phyloP scores from a whole-genome alignment of 495 filamentous ascomycete genomes.

The Poronia punctata region DNA sequence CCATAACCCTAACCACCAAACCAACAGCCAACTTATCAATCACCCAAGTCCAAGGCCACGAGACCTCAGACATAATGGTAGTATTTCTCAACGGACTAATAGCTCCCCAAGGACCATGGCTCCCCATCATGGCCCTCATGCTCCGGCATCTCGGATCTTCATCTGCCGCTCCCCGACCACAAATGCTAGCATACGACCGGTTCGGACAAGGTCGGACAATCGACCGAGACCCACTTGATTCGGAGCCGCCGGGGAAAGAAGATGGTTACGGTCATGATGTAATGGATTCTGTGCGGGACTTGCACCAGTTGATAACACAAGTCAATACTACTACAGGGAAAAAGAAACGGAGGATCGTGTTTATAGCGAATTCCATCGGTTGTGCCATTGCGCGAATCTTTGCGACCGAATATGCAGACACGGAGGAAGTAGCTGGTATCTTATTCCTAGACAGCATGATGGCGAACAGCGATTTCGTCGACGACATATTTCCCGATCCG shows the following conservation, averaged over 20 bases:
- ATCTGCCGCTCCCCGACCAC: conserved; percentile 23
- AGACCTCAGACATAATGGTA: conserved; percentile 28
- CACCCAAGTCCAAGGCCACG: conserved; percentile 5
- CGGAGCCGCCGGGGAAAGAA: conserved; percentile 22
- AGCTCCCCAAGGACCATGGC: conserved; percentile 45
- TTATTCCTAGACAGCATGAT: conserved; percentile 58
- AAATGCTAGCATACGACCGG: conserved; percentile 57
- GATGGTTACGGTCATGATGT: conserved; percentile 48
- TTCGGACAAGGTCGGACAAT: conserved; percentile 54
- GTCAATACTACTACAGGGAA: conserved; percentile 14
- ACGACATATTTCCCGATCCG: conserved; percentile 53
- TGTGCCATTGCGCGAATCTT: conserved; percentile 53
- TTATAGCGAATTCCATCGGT: conserved; percentile 55
- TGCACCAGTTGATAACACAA: conserved; percentile 44
- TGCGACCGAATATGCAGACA: conserved; percentile 37
- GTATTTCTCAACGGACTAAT: conserved; percentile 59
- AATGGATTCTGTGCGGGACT: conserved; percentile 38
- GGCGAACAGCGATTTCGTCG: conserved; percentile 53
- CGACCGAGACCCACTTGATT: conserved; percentile 48
- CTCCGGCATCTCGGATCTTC: conserved; percentile 9
- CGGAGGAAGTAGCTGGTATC: conserved; percentile 35
- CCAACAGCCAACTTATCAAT: conserved; percentile 4
- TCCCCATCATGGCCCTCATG: conserved; percentile 32
- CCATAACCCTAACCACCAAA: conserved; percentile 4
- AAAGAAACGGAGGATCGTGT: conserved; percentile 29